Percentiles rank a stretch among this genome's conserved stretches.
Conservation (phyloP, 139 green algal genomes). For the Edaphochlamys debaryana region DNA sequence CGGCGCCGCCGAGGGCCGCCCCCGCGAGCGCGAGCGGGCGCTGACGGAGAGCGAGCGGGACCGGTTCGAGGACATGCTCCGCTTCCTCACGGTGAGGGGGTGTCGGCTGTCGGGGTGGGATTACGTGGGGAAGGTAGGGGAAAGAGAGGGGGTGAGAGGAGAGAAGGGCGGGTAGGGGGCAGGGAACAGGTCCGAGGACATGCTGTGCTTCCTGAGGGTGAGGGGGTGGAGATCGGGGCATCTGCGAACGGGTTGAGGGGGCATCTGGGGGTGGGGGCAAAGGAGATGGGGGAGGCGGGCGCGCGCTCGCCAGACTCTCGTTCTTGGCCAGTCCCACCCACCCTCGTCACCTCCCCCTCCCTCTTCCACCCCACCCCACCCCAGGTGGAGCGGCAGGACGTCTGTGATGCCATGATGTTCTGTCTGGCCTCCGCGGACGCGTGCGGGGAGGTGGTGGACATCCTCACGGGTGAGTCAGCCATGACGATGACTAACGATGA, state of each 20-base stretch:
- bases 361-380: not conserved
- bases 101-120: too few species aligned
- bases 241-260: too few species aligned
- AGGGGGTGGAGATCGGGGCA: too few species aligned
- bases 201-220: too few species aligned
- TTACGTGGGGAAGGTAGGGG: not conserved
- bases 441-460: slow-evolving; percentile 84
- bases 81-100: slow-evolving; percentile 71
- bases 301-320: too few species aligned
- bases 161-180: too few species aligned
- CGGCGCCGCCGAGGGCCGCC: not conserved
- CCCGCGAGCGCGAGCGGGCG: slow-evolving; percentile 44
- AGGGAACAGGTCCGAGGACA: not conserved
- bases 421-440: slow-evolving; percentile 90
- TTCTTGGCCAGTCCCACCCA: too few species aligned
- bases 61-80: slow-evolving; percentile 91
- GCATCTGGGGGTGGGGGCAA: too few species aligned
- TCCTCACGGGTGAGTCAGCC: too few species aligned
- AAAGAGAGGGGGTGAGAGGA: too few species aligned
- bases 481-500: too few species aligned
- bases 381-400: slow-evolving; percentile 60
- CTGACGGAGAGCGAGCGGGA: slow-evolving; percentile 78
- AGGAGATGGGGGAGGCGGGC: too few species aligned
- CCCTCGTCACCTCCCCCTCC: not conserved
- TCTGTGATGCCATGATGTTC: slow-evolving; percentile 91